Conservation (phyloP, 106 monocot species). For the Dendrobium chrysotoxum region DNA sequence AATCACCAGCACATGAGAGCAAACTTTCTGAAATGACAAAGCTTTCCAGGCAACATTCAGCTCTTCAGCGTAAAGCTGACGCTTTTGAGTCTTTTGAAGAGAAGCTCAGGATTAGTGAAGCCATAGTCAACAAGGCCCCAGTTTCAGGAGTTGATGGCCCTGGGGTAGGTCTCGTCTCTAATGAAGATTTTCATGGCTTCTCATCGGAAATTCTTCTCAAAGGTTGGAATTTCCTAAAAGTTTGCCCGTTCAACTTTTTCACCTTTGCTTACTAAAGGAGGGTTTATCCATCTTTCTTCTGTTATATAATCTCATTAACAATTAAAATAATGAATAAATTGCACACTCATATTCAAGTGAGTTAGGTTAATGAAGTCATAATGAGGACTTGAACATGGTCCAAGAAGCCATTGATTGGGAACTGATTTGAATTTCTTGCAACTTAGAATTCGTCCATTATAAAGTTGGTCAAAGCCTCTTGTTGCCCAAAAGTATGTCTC, state of each 20-base stretch:
- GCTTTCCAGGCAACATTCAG: constrained; percentile 21
- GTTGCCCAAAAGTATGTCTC: no score
- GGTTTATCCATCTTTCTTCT: no score
- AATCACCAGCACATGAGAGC: constrained; percentile 40
- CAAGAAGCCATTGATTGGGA: no score
- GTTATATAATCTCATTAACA: no score
- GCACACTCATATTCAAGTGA: no score
- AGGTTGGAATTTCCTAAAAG: constrained; percentile 28
- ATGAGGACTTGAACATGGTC: no score
- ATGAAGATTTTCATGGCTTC: constrained; percentile 22
- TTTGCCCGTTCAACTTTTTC: background rate
- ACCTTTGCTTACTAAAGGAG: background rate
- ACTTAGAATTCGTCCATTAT: no score
- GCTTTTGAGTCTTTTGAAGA: constrained; percentile 16
- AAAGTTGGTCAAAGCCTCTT: no score
- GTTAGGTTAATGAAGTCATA: no score
- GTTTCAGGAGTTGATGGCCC: background rate
- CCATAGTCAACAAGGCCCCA: constrained; percentile 6
- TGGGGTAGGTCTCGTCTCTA: no score
- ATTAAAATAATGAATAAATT: no score
- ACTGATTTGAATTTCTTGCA: no score
- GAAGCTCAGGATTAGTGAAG: constrained; percentile 19
- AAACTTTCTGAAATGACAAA: constrained; percentile 23
- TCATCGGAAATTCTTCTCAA: constrained; percentile 56
- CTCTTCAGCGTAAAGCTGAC: constrained; percentile 23